Percentiles rank a stretch among this genome's conserved stretches.
Conservation (phyloP, 129 eudicot genomes). For the Helichrysum umbraculigerum region DNA sequence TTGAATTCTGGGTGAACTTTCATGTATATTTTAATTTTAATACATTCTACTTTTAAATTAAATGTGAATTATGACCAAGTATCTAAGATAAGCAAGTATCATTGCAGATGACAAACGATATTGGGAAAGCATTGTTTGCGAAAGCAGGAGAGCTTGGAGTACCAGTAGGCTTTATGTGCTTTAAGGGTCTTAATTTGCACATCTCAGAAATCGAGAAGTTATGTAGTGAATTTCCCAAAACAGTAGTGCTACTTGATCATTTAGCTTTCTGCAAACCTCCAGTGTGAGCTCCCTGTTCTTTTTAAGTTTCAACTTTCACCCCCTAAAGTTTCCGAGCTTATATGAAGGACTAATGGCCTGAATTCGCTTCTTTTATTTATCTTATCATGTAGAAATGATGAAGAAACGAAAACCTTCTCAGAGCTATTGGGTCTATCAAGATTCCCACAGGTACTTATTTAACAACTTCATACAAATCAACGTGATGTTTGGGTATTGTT, state of each 20-base stretch:
- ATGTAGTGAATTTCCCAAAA: conserved; percentile 74
- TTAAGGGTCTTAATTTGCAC: conserved; percentile 85
- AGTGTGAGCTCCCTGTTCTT: conserved; percentile 36
- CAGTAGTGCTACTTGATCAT: conserved; percentile 74
- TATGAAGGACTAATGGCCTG: neutral
- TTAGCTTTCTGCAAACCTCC: conserved; percentile 92
- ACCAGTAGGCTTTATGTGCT: conserved; percentile 92
- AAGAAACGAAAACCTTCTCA: conserved; percentile 47
- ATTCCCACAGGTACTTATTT: conserved; percentile 63
- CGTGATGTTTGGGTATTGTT: neutral
- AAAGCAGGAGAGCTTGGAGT: conserved; percentile 88
- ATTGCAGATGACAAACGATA: conserved; percentile 80
- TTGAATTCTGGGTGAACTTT: too few species aligned
- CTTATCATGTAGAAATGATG: conserved; percentile 49
- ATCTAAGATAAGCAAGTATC: neutral
- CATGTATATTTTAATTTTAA: too few species aligned
- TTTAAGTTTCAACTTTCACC: neutral
- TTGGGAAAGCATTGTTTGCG: conserved; percentile 71
- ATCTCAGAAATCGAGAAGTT: conserved; percentile 61
- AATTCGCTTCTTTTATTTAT: neutral
- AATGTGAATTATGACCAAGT: neutral
- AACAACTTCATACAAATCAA: neutral
- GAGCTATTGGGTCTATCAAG: conserved; percentile 59
- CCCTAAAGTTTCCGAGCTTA: too few species aligned
- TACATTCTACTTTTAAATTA: too few species aligned